Evolutionary conservation across 2,329 filamentous ascomycete species (phyloP).

Genomic region (Teratosphaeria destructans): DNA sequence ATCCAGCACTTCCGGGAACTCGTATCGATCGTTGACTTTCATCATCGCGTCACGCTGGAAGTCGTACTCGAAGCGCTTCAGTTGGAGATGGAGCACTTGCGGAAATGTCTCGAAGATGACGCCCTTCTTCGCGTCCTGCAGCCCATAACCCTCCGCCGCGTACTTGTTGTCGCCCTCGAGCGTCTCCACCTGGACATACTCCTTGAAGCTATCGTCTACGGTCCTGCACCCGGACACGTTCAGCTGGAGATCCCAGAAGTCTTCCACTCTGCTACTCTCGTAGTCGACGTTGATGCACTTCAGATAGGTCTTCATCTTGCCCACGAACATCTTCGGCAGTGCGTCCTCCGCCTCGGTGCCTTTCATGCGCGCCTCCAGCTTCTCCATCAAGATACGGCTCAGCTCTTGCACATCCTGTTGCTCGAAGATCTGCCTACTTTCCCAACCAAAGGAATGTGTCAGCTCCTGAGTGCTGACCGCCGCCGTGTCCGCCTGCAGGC

Average conservation of each 20-base stretch:
- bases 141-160: conserved; percentile 78
- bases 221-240: conserved; percentile 93
- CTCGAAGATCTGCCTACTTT: conserved; percentile 94
- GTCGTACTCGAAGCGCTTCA: conserved; percentile 98
- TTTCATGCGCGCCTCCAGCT: conserved; percentile 96
- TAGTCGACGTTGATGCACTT: conserved; percentile 98
- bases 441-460: conserved; percentile 96
- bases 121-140: conserved; percentile 95
- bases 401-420: conserved; percentile 98
- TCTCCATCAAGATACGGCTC: conserved; percentile 93
- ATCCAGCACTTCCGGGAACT: conserved; percentile 76
- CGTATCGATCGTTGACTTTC: conserved; percentile 92
- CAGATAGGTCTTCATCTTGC: conserved; percentile 97
- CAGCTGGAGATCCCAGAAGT: conserved; percentile 98
- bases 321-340: conserved; percentile 82
- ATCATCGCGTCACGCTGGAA: conserved; percentile 94
- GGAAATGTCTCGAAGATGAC: conserved; percentile 96
- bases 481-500: conserved; percentile 72
- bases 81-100: conserved; percentile 83
- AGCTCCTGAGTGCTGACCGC: conserved; percentile 88
- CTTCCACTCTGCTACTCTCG: conserved; percentile 88
- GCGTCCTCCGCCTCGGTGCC: conserved; percentile 84
- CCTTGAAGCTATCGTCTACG: conserved; percentile 84
- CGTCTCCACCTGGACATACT: conserved; percentile 93
- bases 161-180: conserved; percentile 99